phyloP scores from a whole-genome alignment of 331 rosid genomes.

The Cydonia oblonga region DNA sequence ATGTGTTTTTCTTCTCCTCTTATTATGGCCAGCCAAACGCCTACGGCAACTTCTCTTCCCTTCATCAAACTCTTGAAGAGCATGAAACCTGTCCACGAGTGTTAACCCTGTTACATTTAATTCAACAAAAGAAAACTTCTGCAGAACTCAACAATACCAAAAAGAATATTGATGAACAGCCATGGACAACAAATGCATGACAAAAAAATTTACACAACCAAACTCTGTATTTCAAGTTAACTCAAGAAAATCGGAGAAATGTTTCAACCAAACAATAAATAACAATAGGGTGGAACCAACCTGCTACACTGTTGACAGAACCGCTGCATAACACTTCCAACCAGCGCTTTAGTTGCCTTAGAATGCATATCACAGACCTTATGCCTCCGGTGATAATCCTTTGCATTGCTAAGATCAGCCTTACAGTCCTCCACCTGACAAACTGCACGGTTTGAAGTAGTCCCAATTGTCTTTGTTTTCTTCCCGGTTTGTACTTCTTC shows the following conservation, averaged over 20 bases:
- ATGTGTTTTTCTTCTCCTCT: conserved; percentile 63
- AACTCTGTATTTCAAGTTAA: neutral
- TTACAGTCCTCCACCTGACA: conserved; percentile 86
- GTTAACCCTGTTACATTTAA: conserved; percentile 8
- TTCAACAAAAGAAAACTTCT: neutral
- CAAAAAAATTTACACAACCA: conserved; percentile 10
- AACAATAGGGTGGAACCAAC: conserved; percentile 23
- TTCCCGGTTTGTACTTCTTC: conserved; percentile 54
- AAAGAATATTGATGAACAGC: neutral
- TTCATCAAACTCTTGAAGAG: conserved; percentile 76
- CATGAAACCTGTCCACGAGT: conserved; percentile 66
- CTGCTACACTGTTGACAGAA: conserved; percentile 98
- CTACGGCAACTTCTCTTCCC: conserved; percentile 90
- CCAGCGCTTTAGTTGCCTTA: conserved; percentile 60
- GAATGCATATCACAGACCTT: conserved; percentile 84
- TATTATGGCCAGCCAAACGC: conserved; percentile 87
- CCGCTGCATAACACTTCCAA: conserved; percentile 68
- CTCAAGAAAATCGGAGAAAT: neutral
- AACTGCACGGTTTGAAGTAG: conserved; percentile 39
- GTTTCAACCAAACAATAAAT: neutral
- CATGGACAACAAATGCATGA: neutral
- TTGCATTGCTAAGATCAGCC: conserved; percentile 63
- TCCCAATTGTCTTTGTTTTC: conserved; percentile 55
- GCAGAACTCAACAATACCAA: neutral
- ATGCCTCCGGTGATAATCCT: conserved; percentile 79